These are phyloP conservation scores for Claviceps pusilla DNA, from an alignment of 2,329 filamentous ascomycete species.

Conservation along the genomic window DNA sequence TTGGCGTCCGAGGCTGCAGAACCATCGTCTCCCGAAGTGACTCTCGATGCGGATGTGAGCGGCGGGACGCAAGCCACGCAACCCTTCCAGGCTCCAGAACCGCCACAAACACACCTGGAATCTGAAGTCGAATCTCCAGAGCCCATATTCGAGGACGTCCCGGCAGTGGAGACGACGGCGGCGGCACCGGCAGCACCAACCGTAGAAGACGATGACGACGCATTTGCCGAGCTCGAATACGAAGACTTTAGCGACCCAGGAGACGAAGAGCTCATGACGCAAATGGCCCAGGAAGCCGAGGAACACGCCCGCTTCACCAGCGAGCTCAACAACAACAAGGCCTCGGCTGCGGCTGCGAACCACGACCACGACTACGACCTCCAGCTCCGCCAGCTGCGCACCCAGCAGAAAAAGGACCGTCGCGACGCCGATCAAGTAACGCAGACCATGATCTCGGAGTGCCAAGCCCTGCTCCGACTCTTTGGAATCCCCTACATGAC, in stretches of 20 bases:
- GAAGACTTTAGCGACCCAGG: constrained; percentile 73
- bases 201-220: constrained; percentile 14
- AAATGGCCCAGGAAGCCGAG: constrained; percentile 78
- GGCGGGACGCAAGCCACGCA: not conserved
- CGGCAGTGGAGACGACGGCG: not conserved
- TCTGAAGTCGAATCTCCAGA: constrained; percentile 17
- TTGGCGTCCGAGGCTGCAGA: constrained; percentile 7
- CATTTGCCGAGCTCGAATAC: constrained; percentile 47
- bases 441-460: constrained; percentile 89
- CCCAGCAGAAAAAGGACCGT: constrained; percentile 91
- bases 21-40: not conserved
- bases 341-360: constrained; percentile 40
- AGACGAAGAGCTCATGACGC: constrained; percentile 75
- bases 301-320: constrained; percentile 89
- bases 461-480: constrained; percentile 73
- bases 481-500: constrained; percentile 96
- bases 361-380: constrained; percentile 69
- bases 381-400: constrained; percentile 73
- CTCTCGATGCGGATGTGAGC: not conserved
- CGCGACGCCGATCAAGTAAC: constrained; percentile 95
- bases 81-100: not conserved
- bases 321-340: constrained; percentile 60
- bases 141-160: constrained; percentile 22
- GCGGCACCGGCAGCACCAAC: not conserved
- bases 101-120: not conserved